Evolutionary conservation across 2,329 filamentous ascomycete species (phyloP).

Genomic region (Zasmidium angulare): DNA sequence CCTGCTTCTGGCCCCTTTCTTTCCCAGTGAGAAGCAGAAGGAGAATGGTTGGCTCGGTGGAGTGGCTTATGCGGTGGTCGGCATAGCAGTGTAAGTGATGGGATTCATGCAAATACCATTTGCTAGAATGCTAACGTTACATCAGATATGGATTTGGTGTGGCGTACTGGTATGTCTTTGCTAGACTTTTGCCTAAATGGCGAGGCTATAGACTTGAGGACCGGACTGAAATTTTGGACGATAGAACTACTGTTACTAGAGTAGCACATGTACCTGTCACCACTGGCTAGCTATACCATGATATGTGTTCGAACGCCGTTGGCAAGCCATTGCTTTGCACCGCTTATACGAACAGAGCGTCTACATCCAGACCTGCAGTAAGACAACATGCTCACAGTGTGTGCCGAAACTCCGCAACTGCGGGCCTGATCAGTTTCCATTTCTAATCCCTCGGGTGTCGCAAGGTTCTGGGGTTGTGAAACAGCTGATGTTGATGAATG

Average conservation of each 20-base stretch:
- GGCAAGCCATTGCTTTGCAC: too few species aligned
- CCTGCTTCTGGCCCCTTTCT: slow-evolving; percentile 61
- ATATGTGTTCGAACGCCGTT: too few species aligned
- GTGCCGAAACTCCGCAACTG: too few species aligned
- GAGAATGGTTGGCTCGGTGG: slow-evolving; percentile 51
- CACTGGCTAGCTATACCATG: too few species aligned
- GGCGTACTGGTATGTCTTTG: slow-evolving; percentile 69
- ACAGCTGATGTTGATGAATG: not conserved
- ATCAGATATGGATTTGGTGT: slow-evolving; percentile 58
- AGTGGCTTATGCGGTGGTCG: slow-evolving; percentile 55
- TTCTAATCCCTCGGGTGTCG: not conserved
- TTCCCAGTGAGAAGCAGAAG: slow-evolving; percentile 54
- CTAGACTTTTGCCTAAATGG: slow-evolving; percentile 59
- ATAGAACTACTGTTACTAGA: slow-evolving; percentile 66
- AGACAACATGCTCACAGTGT: too few species aligned
- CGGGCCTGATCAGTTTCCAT: not conserved
- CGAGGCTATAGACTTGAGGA: slow-evolving; percentile 64
- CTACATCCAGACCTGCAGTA: too few species aligned
- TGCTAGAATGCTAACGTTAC: slow-evolving; percentile 10
- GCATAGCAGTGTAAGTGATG: slow-evolving; percentile 51
- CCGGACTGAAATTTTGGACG: slow-evolving; percentile 57
- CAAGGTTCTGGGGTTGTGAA: not conserved
- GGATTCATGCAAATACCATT: not conserved
- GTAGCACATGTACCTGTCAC: slow-evolving; percentile 17
- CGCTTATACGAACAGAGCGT: too few species aligned